A percentile compares a stretch with the other conserved stretches of the same genome.
Evolutionary conservation across 768 basidiomycete genomes (phyloP).

Genomic region (Macrocybe gigantea): DNA sequence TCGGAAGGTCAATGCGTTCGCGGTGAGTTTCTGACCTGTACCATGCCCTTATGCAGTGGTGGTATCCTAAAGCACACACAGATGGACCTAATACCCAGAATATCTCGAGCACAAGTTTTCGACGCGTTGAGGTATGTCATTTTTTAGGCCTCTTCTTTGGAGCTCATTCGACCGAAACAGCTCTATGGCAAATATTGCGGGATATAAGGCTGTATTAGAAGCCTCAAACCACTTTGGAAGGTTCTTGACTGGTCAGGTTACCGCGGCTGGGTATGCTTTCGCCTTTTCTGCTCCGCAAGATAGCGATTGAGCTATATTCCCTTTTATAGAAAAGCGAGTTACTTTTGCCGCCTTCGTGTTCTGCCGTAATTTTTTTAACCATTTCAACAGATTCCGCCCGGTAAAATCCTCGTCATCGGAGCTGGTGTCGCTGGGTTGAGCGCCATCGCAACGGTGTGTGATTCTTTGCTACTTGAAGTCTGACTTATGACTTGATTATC

Average conservation of each 20-base stretch:
- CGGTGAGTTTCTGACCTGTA: constrained; percentile 27
- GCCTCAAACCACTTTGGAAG: constrained; percentile 87
- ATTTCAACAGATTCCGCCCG: constrained; percentile 64
- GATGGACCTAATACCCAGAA: constrained; percentile 91
- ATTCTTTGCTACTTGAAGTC: background rate
- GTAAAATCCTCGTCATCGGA: constrained; percentile 83
- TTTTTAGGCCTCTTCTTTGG: constrained; percentile 1
- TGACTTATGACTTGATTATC: background rate
- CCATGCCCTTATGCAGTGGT: background rate
- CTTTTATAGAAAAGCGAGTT: constrained; percentile 24
- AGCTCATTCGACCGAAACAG: constrained; percentile 28
- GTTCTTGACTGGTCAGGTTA: constrained; percentile 87
- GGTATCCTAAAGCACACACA: constrained; percentile 9
- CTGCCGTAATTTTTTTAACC: background rate
- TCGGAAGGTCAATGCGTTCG: constrained; percentile 67
- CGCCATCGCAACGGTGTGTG: constrained; percentile 73
- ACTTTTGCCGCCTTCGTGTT: background rate
- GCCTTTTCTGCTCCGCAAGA: constrained; percentile 1
- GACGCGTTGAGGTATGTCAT: constrained; percentile 70
- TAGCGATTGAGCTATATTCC: constrained; percentile 1
- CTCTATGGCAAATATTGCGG: constrained; percentile 94
- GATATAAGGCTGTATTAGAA: constrained; percentile 88
- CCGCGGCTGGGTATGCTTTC: constrained; percentile 72
- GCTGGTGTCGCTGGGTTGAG: constrained; percentile 87
- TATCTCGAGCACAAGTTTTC: constrained; percentile 86